phyloP scores from a whole-genome alignment of 768 basidiomycete genomes.

The Mycena polygramma region DNA sequence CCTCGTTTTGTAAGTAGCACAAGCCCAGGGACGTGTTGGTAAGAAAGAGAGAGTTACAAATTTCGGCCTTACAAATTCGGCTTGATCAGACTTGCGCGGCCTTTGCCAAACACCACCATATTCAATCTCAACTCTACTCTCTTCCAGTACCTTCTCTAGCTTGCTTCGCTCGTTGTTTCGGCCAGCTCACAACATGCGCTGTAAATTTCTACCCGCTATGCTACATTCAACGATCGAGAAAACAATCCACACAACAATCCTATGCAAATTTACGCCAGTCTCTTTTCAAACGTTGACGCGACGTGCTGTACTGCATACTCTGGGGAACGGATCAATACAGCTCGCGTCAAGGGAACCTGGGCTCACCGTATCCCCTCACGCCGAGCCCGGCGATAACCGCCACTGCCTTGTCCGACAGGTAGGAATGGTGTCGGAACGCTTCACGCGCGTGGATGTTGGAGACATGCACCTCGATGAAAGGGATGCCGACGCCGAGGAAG shows the following conservation, averaged over 20 bases:
- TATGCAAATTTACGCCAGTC: background rate
- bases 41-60: background rate
- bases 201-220: too few relatives aligned
- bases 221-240: too few relatives aligned
- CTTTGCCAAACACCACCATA: too few relatives aligned
- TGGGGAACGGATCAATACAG: background rate
- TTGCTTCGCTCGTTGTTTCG: too few relatives aligned
- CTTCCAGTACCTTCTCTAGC: too few relatives aligned
- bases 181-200: too few relatives aligned
- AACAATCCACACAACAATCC: too few relatives aligned
- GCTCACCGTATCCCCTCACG: slow-evolving; percentile 38
- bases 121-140: too few relatives aligned
- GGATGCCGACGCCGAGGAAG: slow-evolving; percentile 38
- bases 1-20: background rate
- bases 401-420: slow-evolving; percentile 40
- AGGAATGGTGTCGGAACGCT: slow-evolving; percentile 41
- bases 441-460: slow-evolving; percentile 41
- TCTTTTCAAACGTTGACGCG: slow-evolving; percentile 24
- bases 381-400: slow-evolving; percentile 40
- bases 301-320: slow-evolving; percentile 31
- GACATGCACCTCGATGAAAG: slow-evolving; percentile 41
- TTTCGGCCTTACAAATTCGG: background rate
- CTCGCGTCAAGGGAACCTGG: background rate
- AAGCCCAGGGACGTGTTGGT: background rate
- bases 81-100: too few relatives aligned